Percentiles rank a stretch among this genome's conserved stretches.
Evolutionary conservation across 2,329 filamentous ascomycete species (phyloP).

Genomic region (Penicillium sclerotiorum): DNA sequence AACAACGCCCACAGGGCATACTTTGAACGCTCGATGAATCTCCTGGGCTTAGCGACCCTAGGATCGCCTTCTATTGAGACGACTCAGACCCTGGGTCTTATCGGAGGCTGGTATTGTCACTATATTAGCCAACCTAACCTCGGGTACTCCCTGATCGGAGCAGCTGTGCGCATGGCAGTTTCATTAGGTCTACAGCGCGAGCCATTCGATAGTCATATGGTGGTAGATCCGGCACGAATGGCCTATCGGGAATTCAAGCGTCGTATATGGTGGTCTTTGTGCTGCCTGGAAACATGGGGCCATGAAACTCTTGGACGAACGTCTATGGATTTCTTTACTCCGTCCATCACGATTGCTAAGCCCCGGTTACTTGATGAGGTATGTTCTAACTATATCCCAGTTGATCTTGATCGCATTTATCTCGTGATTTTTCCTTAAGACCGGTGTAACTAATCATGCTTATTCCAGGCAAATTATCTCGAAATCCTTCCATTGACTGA

Average conservation of each 20-base stretch:
- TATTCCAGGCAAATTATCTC: slow-evolving; percentile 60
- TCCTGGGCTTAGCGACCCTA: slow-evolving; percentile 68
- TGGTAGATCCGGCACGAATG: slow-evolving; percentile 47
- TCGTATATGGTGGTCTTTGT: slow-evolving; percentile 74
- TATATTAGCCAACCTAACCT: slow-evolving; percentile 78
- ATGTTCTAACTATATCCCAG: slow-evolving; percentile 18
- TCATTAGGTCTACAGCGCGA: slow-evolving; percentile 73
- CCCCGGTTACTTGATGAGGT: slow-evolving; percentile 56
- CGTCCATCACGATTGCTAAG: slow-evolving; percentile 66
- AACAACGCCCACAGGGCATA: slow-evolving; percentile 71
- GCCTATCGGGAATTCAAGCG: slow-evolving; percentile 63
- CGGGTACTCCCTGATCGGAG: slow-evolving; percentile 72
- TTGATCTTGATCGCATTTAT: too few relatives aligned
- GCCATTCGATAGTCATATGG: slow-evolving; percentile 50
- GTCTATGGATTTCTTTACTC: slow-evolving; percentile 68
- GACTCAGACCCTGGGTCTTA: slow-evolving; percentile 69
- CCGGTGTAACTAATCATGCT: too few relatives aligned
- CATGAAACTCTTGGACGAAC: slow-evolving; percentile 72
- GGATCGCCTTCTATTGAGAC: slow-evolving; percentile 73
- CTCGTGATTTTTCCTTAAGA: too few relatives aligned
- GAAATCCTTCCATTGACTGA: slow-evolving; percentile 72
- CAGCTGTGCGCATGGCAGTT: slow-evolving; percentile 73
- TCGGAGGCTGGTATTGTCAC: slow-evolving; percentile 76
- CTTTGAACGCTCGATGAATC: slow-evolving; percentile 69
- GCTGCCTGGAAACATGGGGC: slow-evolving; percentile 74